Base-by-base conservation (phyloP, 805 yeast species). In the Pichia thaimueangensis region DNA sequence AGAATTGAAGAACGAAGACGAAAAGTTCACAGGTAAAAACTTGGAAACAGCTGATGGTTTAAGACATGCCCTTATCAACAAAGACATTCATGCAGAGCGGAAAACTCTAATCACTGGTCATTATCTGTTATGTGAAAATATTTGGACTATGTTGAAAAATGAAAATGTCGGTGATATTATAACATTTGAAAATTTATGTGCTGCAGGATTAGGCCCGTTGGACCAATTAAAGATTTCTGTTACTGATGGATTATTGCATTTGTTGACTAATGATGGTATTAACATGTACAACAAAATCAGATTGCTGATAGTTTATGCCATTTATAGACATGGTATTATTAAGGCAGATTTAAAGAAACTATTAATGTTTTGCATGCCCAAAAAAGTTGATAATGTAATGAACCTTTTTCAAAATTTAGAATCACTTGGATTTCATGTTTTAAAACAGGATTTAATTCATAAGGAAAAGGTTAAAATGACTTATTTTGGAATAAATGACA, bases 111-210 rank as follows among this genome's bases (percentile, higher is more conserved):
- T 58, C 8, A 54, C 57, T 3, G 64, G 64, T 12, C 63, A 58
- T 42, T 54, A 53, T 36, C 48, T 53, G 29, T 41, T 59, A 32
- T 52, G 80, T 34, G 85, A 81, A 49, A 79, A 77, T 54, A 78
- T 57, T 74, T 79, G 38, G 68, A 78, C 47, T 71, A 74, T 48
- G 63, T 87, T 49, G 78, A 82, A 8, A 17, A 48, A 53, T 3
- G 58, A 54, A 37, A 43, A 45, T 23, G 19, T 57, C 11, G 44
- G 54, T 10, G 86, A 78, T 46, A 69, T 85, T 16, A 86, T 95
- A 1, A 93, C 86, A 49, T 71, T 88, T 45, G 97, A 93, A 62
- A 96, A 89, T 63, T 75, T 80, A 16, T 71, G 88, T 49, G 76
- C 83, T 5, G 85, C 87, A 3, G 80, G 78, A 43, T 68, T 79